Percentiles rank a stretch among this genome's conserved stretches.
Evolutionary conservation across 2,329 filamentous ascomycete genomes (phyloP).

Genomic region (Aaosphaeria pasadenensis): DNA sequence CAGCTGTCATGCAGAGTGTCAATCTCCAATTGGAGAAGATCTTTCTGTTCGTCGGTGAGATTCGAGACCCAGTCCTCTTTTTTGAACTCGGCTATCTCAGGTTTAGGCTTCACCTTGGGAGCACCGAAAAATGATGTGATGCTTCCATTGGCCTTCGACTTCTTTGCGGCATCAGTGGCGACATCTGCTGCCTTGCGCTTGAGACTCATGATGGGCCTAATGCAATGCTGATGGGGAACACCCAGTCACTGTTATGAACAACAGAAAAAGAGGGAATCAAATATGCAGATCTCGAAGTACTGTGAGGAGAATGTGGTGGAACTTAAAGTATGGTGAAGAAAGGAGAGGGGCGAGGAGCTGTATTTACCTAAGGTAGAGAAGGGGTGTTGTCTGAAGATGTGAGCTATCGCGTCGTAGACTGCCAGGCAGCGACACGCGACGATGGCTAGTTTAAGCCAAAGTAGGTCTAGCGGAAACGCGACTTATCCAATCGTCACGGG

Average conservation of each 20-base stretch:
- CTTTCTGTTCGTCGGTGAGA: constrained; percentile 76
- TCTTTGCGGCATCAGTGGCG: constrained; percentile 44
- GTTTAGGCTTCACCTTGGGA: constrained; percentile 44
- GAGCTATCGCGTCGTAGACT: no score
- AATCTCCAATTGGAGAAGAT: constrained; percentile 83
- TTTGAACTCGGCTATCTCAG: constrained; percentile 58
- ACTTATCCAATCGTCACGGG: no score
- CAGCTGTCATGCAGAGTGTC: constrained; percentile 89
- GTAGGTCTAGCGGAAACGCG: no score
- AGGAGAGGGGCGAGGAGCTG: neutral
- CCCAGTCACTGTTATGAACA: no score
- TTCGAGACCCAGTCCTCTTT: constrained; percentile 85
- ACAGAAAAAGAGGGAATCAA: no score
- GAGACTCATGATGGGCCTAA: constrained; percentile 41
- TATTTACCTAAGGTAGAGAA: neutral
- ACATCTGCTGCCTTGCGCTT: constrained; percentile 51
- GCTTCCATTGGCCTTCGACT: constrained; percentile 61
- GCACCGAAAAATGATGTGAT: constrained; percentile 88
- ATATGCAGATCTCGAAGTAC: no score
- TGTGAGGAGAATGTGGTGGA: neutral
- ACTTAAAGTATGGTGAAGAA: neutral
- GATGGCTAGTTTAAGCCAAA: no score
- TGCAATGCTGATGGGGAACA: no score
- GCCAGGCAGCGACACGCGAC: constrained; percentile 9
- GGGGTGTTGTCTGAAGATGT: neutral